Base-by-base conservation (phyloP, 441 rosid species). In the Euphorbia celastroides region DNA sequence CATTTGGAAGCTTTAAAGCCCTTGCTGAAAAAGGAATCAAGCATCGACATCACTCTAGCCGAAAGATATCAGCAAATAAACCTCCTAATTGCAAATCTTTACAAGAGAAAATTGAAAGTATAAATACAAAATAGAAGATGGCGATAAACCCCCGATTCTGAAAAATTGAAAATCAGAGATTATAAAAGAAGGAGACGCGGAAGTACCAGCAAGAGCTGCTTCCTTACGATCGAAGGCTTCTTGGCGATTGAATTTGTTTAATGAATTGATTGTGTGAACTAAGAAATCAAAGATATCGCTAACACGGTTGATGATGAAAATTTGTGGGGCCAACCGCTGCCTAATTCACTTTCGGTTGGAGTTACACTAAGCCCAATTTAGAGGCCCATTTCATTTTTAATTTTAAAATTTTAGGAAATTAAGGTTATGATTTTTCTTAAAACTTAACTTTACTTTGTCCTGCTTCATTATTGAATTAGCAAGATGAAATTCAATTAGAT, bases 1-100 rank as follows among this genome's bases (percentile, higher is more conserved):
- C 99, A 92, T 75, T 92, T 94, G 17, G 91, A 78, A 64, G 91
- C 99, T 83, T 87, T 92, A 73, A 94, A 94, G 60, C 96, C 96
- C 78, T 87, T 92, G 68, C 74, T 87, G 88, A 94, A 90, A 83
- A 94, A 83, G 5, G 99, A 82, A 82, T 94, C 99, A 69, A 94
- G 81, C 84, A 84, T 76, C 77, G 99, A 84, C 93, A 92, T 92
- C 84, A 51, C 41, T 55, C 34, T 30, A 46, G n/a, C 14, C 55
- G 74, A 36, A 60, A 25, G 28, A 4, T 7, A 38, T 13, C 16
- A 11, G 17, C 25, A 62, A 52, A 14, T 12, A 36, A 26, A 22
- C 42, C 52, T 44, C 31, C 28, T 17, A 44, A 42, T 56, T 30
- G 28, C 17, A 31, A 42, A 42, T 42, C 48, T 12, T 42, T 13